Conservation (phyloP, 139 green algal genomes). For the Haematococcus lacustris region DNA sequence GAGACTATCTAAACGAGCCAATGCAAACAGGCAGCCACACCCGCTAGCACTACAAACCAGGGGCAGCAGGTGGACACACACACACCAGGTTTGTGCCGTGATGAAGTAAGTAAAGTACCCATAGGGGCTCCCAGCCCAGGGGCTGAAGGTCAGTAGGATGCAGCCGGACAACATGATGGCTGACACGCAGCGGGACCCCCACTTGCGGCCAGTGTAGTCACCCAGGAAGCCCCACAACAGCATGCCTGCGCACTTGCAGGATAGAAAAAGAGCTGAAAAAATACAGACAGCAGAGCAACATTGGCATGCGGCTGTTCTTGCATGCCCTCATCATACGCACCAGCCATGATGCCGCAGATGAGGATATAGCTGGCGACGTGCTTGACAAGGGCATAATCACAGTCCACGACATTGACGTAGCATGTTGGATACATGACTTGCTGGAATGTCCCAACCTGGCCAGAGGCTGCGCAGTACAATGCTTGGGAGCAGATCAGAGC, state of each 20-base stretch:
- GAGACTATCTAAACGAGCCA: background rate
- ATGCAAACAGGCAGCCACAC: background rate
- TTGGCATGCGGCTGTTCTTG: too few species aligned
- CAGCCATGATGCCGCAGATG: constrained; percentile 8
- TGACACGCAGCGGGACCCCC: constrained; percentile 45
- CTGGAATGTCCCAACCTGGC: constrained; percentile 11
- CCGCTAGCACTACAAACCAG: too few species aligned
- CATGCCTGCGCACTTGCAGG: constrained; percentile 30
- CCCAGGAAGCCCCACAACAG: constrained; percentile 38
- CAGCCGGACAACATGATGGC: constrained; percentile 60
- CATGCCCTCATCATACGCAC: too few species aligned
- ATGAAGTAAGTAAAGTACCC: constrained; percentile 45
- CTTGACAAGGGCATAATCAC: constrained; percentile 5
- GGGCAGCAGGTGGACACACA: background rate
- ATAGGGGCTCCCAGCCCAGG: constrained; percentile 10
- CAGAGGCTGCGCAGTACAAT: constrained; percentile 12
- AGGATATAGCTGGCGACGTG: constrained; percentile 17
- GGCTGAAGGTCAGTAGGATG: constrained; percentile 49
- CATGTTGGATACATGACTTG: constrained; percentile 11
- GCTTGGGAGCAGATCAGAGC: background rate
- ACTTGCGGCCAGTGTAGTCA: constrained; percentile 58
- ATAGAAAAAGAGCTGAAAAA: too few species aligned
- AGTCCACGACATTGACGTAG: constrained; percentile 5
- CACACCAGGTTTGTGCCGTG: constrained; percentile 36
- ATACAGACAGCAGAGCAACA: background rate